Evolutionary conservation across 768 basidiomycete species (phyloP), one percentile per base, ranked within the genome.

Genomic region (Trametes meyenii): DNA sequence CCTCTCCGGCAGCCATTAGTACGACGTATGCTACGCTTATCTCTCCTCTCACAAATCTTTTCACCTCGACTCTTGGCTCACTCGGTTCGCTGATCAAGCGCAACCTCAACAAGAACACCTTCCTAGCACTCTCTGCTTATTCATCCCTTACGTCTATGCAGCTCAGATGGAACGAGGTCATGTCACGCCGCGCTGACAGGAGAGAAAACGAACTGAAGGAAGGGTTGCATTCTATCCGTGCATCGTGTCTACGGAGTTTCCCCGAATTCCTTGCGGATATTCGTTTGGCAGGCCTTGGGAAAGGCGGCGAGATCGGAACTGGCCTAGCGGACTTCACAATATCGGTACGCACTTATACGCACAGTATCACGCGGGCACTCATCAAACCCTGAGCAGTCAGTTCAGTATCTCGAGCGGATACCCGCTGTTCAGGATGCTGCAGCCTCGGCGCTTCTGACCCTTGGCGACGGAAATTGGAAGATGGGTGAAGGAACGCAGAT

Each of bases 381-480:
- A 42, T 51, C 5, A 33, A 14, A 5, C 6, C 64, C 11, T n/a
- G 58, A 23, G 24, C 65, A 91, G 88, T 86, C 87, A 0, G 80
- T 88, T 17, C 78, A 81, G 43, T 94, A 90, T 69, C 70, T 94
- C 63, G 83, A 89, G 57, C 79, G 82, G 54, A 75, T 94, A 2
- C 89, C 90, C 0, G 83, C 87, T 51, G 88, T 93, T 3, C 81
- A 85, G 56, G 79, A 77, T 17, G 90, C 89, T 1, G 89, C 87
- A 11, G 82, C 82, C 1, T 78, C 88, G 1, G 85, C 87, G 0
- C 75, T 94, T 39, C 71, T 85, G 42, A 83, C 85, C 2, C 81
- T 94, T 0, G 92, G 92, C 0, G 92, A 94, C 61, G 92, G 92
- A 11, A 94, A 94, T 65, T 94, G 92, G 92, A 90, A 85, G 74